Conservation (phyloP, 2,329 filamentous ascomycete genomes). For the Xylaria multiplex region DNA sequence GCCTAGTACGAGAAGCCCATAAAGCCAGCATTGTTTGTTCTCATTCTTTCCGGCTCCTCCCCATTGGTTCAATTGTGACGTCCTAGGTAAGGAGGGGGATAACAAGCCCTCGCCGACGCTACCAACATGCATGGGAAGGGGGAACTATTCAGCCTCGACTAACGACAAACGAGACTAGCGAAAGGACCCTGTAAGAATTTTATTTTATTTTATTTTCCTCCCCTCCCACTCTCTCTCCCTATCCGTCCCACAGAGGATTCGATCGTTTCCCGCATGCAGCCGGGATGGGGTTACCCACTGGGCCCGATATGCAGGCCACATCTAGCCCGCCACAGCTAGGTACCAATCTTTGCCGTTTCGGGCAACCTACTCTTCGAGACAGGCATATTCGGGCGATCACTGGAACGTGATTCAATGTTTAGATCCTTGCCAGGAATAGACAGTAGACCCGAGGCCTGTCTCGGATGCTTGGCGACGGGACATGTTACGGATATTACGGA, state of each 20-base stretch:
- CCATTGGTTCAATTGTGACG: slow-evolving; percentile 42
- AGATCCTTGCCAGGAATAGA: slow-evolving; percentile 44
- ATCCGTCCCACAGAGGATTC: slow-evolving; percentile 40
- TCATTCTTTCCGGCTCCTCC: slow-evolving; percentile 26
- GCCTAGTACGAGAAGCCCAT: slow-evolving; percentile 42
- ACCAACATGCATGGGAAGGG: slow-evolving; percentile 36
- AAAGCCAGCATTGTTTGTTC: slow-evolving; percentile 25
- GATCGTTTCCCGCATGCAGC: slow-evolving; percentile 49
- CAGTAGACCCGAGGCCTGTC: slow-evolving; percentile 33
- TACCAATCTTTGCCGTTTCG: slow-evolving; percentile 42
- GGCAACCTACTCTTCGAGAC: slow-evolving; percentile 45
- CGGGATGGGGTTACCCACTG: slow-evolving; percentile 45
- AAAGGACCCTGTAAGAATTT: slow-evolving; percentile 32
- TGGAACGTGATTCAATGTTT: slow-evolving; percentile 48
- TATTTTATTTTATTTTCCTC: slow-evolving; percentile 21
- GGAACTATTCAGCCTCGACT: slow-evolving; percentile 47
- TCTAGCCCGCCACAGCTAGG: slow-evolving; percentile 48
- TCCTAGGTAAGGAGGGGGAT: slow-evolving; percentile 13
- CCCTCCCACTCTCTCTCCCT: slow-evolving; percentile 15
- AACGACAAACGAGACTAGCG: slow-evolving; percentile 37
- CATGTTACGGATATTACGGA: slow-evolving; percentile 35
- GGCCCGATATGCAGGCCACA: slow-evolving; percentile 46
- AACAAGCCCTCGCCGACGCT: slow-evolving; percentile 20
- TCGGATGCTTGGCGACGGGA: slow-evolving; percentile 33
- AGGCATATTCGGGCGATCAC: slow-evolving; percentile 49